These are phyloP conservation scores for Claviceps paspali DNA, from an alignment of 2,329 filamentous ascomycete genomes.

Conservation along the genomic window DNA sequence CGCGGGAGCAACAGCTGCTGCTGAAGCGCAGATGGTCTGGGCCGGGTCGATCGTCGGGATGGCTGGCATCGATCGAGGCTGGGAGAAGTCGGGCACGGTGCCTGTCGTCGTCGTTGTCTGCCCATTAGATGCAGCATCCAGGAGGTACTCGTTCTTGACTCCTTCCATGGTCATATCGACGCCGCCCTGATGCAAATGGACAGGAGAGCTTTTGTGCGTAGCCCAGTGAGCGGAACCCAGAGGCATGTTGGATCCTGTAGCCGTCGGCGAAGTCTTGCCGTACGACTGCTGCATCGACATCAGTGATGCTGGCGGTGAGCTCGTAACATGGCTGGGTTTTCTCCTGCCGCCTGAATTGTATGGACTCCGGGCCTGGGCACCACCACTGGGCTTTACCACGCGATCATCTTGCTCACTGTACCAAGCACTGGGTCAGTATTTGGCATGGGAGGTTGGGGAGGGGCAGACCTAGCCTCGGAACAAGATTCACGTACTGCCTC, in stretches of 20 bases:
- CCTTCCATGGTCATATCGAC: slow-evolving; percentile 10
- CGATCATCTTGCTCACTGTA: slow-evolving; percentile 12
- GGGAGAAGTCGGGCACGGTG: slow-evolving; percentile 9
- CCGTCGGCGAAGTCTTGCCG: slow-evolving; percentile 3
- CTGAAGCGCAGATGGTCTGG: slow-evolving; percentile 10
- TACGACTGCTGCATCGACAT: slow-evolving; percentile 6
- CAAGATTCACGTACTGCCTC: slow-evolving; percentile 18
- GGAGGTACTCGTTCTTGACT: slow-evolving; percentile 11
- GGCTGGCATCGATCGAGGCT: slow-evolving; percentile 11
- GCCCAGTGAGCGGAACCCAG: slow-evolving; percentile 12
- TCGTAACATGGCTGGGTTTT: slow-evolving; percentile 9
- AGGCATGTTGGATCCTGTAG: slow-evolving; percentile 5
- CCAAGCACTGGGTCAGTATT: neutral
- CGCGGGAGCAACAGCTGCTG: slow-evolving; percentile 8
- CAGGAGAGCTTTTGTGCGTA: slow-evolving; percentile 4
- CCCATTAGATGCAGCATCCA: slow-evolving; percentile 9
- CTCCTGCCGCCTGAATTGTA: slow-evolving; percentile 4
- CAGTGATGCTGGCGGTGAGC: slow-evolving; percentile 6
- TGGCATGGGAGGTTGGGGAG: neutral
- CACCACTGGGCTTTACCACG: neutral
- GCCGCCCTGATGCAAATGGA: slow-evolving; percentile 6
- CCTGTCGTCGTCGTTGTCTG: slow-evolving; percentile 7
- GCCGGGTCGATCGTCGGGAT: slow-evolving; percentile 10
- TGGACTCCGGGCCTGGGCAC: neutral
- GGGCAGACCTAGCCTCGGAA: neutral